Evolutionary conservation across 352 stramenopile species (phyloP).

Genomic region (Globisporangium perplexum): DNA sequence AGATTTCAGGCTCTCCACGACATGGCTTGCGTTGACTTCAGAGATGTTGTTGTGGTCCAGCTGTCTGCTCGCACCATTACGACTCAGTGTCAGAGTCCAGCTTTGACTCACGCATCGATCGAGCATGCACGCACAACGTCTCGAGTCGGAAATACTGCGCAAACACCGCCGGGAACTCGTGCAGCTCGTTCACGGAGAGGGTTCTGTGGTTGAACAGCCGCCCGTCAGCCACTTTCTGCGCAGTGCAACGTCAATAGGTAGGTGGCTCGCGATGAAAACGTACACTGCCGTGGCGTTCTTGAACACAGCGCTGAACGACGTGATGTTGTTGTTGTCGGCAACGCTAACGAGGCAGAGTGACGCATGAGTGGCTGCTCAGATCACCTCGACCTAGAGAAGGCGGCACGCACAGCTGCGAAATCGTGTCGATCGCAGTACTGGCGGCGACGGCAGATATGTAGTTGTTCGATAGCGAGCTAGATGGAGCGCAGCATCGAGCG

Average conservation of each 20-base stretch:
- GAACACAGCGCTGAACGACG: slow-evolving; percentile 5
- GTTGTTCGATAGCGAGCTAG: slow-evolving; percentile 1
- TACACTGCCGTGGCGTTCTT: slow-evolving; percentile 3
- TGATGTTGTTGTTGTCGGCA: slow-evolving; percentile 2
- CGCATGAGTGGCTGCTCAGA: background rate
- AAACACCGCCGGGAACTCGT: background rate
- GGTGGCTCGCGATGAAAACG: no score
- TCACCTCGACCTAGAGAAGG: background rate
- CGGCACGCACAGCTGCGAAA: slow-evolving; percentile 1
- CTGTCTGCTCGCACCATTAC: background rate
- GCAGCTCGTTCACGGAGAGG: background rate
- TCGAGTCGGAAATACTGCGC: background rate
- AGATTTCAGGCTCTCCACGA: background rate
- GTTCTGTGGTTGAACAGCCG: background rate
- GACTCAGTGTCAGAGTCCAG: background rate
- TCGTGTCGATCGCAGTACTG: background rate
- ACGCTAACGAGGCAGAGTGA: background rate
- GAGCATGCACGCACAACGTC: background rate
- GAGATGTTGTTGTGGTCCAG: slow-evolving; percentile 1
- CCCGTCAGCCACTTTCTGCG: background rate
- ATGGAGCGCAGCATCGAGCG: background rate
- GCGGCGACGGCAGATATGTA: slow-evolving; percentile 2
- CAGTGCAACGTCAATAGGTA: background rate
- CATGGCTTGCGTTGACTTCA: background rate
- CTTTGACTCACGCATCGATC: background rate